phyloP scores from a whole-genome alignment of 257 asterid genomes.

The Capsicum pubescens region DNA sequence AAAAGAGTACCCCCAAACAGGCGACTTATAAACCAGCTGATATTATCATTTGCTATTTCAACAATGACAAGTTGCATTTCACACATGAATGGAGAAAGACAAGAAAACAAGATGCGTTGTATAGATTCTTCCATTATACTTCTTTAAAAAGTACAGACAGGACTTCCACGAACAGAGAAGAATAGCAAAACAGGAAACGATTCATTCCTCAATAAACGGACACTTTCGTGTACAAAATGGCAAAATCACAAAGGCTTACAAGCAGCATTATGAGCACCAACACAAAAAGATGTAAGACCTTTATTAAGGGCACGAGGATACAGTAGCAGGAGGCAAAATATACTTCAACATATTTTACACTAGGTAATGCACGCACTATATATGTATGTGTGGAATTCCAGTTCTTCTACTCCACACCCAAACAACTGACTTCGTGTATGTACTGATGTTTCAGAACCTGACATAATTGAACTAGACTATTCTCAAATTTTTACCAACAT shows the following conservation, averaged over 20 bases:
- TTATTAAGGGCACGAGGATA: not conserved
- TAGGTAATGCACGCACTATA: not conserved
- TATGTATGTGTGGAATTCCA: not conserved
- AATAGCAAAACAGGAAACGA: not conserved
- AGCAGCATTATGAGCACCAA: not conserved
- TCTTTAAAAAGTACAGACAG: not conserved
- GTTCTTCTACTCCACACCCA: not conserved
- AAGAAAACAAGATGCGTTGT: not conserved
- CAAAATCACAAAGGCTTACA: not conserved
- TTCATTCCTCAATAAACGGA: not conserved
- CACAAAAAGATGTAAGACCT: not conserved
- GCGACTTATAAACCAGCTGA: not conserved
- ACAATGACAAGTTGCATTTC: not conserved
- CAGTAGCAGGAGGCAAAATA: not conserved
- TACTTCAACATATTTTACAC: not conserved
- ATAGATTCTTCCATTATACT: not conserved
- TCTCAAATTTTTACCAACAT: not conserved
- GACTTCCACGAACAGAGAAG: constrained; percentile 5
- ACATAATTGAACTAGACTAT: not conserved
- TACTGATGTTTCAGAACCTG: not conserved
- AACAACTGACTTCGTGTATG: not conserved
- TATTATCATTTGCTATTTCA: not conserved
- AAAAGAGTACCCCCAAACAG: not conserved
- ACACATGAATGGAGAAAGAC: not conserved
- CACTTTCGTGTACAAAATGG: not conserved